Conservation (phyloP, 2,329 filamentous ascomycete species). For the Dactylellina cionopaga region DNA sequence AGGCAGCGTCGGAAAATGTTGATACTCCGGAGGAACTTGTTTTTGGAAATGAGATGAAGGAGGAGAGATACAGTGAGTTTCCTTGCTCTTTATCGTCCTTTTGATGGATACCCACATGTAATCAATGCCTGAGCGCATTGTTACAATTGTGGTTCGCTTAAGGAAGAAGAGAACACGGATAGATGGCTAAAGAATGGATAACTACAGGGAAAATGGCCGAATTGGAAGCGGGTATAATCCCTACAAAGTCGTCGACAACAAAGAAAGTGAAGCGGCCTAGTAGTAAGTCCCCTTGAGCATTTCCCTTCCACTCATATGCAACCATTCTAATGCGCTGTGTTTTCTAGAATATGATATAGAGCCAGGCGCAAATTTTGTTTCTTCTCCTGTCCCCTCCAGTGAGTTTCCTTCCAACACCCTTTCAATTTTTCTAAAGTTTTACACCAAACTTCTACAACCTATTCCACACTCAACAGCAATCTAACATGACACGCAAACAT, state of each 20-base stretch:
- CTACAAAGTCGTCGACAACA: conserved; percentile 47
- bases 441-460: not conserved
- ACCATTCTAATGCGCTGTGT: not conserved
- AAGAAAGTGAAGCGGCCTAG: conserved; percentile 49
- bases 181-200: conserved; percentile 14
- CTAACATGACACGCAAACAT: conserved; percentile 6
- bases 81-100: conserved; percentile 5
- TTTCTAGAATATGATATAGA: conserved; percentile 46
- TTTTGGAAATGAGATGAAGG: conserved; percentile 78
- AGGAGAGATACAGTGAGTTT: conserved; percentile 71
- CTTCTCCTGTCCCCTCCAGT: conserved; percentile 47
- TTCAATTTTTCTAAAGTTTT: not conserved
- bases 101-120: conserved; percentile 47
- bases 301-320: not conserved
- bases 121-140: not conserved
- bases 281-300: conserved; percentile 24
- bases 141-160: not conserved
- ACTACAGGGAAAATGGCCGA: conserved; percentile 50
- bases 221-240: conserved; percentile 49
- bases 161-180: not conserved
- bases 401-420: conserved; percentile 12
- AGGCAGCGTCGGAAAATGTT: conserved; percentile 76
- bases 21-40: conserved; percentile 75
- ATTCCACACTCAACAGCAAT: not conserved
- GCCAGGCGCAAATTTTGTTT: conserved; percentile 43